Base-by-base conservation (phyloP, 208 protist genomes). In the Acanthamoeba sp. region DNA sequence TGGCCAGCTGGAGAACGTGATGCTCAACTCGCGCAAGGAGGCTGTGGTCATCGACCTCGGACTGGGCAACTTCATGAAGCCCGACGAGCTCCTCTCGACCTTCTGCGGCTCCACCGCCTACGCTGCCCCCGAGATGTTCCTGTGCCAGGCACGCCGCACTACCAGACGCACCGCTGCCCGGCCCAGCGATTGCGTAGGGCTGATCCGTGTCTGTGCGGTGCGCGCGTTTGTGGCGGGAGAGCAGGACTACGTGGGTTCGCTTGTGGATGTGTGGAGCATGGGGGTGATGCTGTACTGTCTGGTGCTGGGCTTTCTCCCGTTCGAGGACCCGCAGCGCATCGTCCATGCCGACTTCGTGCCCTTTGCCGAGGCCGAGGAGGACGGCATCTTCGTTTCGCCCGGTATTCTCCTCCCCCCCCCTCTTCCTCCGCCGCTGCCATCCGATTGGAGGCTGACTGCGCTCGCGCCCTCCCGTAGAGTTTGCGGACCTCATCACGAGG, bases 231-330 rank as follows among this genome's bases (percentile, higher is more conserved):
- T 12, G n/a, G n/a, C 34, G 34, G 29, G 71, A 0, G 48, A 32
- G 32, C 32, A 89, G 88, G 50, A 93, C 32, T 93, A 93, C 69
- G 88, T 93, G 9, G 88, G 88, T 1, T 48, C 55, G 12, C 5
- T 9, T 3, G 88, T 93, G 29, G 88, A 93, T 14, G 20, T 93
- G 95, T 99, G 99, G 99, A 99, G 98, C 95, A 99, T 98, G 91
- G 99, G 99, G 29, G 98, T 99, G 24, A 99, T 99, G 91, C 96
- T 99, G 1, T 99, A 98, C 96, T 99, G 99, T 48, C 98, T 99
- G 96, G 96, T 99, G 6, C 98, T 98, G 10, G 99, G 99, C 73
- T 98, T 97, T 89, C 97, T 99, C 7, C 99, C 99, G 22, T 99
- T 99, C 94, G 98, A 93, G 64, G 87, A 93, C 18, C 87, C 87